Base-by-base conservation (phyloP, 2,329 filamentous ascomycete species). In the Zymoseptoria brevis region DNA sequence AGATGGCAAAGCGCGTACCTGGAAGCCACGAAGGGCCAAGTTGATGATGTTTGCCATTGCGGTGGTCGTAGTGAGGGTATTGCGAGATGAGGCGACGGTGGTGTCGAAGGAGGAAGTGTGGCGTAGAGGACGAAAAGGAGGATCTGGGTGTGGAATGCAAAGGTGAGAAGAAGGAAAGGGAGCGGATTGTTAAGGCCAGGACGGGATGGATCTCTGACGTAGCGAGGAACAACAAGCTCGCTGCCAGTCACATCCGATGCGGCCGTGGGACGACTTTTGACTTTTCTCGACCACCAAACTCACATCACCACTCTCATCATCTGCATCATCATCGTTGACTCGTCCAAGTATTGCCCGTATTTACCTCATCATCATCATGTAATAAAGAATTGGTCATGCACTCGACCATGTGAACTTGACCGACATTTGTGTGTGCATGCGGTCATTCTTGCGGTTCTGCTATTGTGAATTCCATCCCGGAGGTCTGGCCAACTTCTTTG, bases 11-110 rank as follows among this genome's bases (percentile, higher is more conserved):
- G 35, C 35, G 59, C 67, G 52, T 64, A 68, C 67, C 66, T 69
- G 62, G 52, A 69, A 56, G 53, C 59, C 68, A 54, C 68, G 66
- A 54, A 71, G 64, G 63, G 63, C 64, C 52, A 67, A 55, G 60
- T 68, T 67, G 57, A 70, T 57, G 19, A 67, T 62, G 54, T 64
- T 64, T 45, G 57, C 60, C 60, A 62, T 62, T 58, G 56, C 56
- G 35, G 4, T 45, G 35, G 35, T 16, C 16, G 35, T 45, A 45
- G 35, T 45, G 35, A 45, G 35, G 16, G 35, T 45, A 4, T 45
- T n/a, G 35, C 13, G 13, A n/a, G 35, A 45, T n/a, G 35, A 45
- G 35, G 7, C 35, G 35, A 45, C 35, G 35, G 35, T 45, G 35
- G 35, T 45, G 35, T 45, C 35, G 35, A 45, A 45, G 35, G 26